Evolutionary conservation across 495 filamentous ascomycete species (phyloP).

Genomic region (Tricharina praecox): DNA sequence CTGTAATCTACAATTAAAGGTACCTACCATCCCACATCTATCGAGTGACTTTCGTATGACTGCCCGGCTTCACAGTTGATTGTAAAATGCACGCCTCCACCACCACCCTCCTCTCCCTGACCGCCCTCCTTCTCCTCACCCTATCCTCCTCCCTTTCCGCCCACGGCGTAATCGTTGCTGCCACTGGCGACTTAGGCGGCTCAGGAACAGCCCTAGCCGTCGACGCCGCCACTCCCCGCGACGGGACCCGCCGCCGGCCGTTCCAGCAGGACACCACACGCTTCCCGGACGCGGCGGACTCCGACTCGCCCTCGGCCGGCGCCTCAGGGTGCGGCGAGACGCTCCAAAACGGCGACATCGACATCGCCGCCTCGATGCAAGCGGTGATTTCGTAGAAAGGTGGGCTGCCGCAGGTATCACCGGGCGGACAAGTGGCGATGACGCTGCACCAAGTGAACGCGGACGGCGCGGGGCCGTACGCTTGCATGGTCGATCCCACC

Average conservation of each 20-base stretch:
- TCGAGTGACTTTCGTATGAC: too few species aligned
- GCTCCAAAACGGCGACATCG: slow-evolving; percentile 37
- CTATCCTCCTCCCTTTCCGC: slow-evolving; percentile 18
- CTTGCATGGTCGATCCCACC: slow-evolving; percentile 36
- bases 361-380: slow-evolving; percentile 31
- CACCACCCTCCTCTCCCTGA: not conserved
- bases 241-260: slow-evolving; percentile 34
- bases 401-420: slow-evolving; percentile 33
- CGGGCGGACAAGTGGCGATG: slow-evolving; percentile 36
- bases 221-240: slow-evolving; percentile 35
- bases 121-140: not conserved
- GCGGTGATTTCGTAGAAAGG: slow-evolving; percentile 32
- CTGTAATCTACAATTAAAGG: too few species aligned
- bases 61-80: too few species aligned
- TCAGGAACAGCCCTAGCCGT: slow-evolving; percentile 27
- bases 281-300: slow-evolving; percentile 31
- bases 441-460: slow-evolving; percentile 37
- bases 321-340: slow-evolving; percentile 28
- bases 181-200: slow-evolving; percentile 36
- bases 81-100: too few species aligned
- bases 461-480: slow-evolving; percentile 36
- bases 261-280: slow-evolving; percentile 40
- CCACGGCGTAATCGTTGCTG: slow-evolving; percentile 35
- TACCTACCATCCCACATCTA: too few species aligned
- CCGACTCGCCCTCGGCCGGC: not conserved